Conservation (phyloP, 345 rosid genomes). For the Pugionium dolabratum region DNA sequence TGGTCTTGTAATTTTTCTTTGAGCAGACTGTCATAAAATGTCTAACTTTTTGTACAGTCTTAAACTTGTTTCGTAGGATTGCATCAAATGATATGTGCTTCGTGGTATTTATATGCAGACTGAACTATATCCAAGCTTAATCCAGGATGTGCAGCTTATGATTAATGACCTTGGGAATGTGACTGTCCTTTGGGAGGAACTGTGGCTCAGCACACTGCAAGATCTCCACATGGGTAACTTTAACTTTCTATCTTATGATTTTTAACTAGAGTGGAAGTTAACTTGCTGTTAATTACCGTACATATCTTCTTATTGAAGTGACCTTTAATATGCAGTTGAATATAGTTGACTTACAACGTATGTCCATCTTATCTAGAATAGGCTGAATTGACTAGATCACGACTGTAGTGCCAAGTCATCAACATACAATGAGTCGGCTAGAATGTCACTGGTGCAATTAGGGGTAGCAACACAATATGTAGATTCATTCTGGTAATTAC, state of each 20-base stretch:
- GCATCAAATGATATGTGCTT: constrained; percentile 22
- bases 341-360: constrained; percentile 20
- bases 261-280: constrained; percentile 17
- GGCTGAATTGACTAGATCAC: constrained; percentile 18
- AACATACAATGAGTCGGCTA: background rate
- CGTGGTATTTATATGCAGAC: constrained; percentile 55
- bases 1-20: background rate
- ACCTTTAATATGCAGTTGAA: constrained; percentile 10
- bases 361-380: constrained; percentile 20
- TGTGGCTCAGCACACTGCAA: constrained; percentile 96
- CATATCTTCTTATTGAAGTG: constrained; percentile 16
- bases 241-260: constrained; percentile 19
- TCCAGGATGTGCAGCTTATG: constrained; percentile 94
- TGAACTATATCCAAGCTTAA: constrained; percentile 76
- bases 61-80: constrained; percentile 16
- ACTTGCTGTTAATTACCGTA: constrained; percentile 12
- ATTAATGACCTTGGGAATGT: constrained; percentile 83
- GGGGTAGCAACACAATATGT: constrained; percentile 17
- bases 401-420: background rate
- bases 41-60: background rate
- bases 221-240: constrained; percentile 86
- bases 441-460: constrained; percentile 9
- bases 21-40: constrained; percentile 2
- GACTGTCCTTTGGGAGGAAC: constrained; percentile 97
- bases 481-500: constrained; percentile 3